Conservation (phyloP, 164 flowering plant species). For the Stephania cephalantha region DNA sequence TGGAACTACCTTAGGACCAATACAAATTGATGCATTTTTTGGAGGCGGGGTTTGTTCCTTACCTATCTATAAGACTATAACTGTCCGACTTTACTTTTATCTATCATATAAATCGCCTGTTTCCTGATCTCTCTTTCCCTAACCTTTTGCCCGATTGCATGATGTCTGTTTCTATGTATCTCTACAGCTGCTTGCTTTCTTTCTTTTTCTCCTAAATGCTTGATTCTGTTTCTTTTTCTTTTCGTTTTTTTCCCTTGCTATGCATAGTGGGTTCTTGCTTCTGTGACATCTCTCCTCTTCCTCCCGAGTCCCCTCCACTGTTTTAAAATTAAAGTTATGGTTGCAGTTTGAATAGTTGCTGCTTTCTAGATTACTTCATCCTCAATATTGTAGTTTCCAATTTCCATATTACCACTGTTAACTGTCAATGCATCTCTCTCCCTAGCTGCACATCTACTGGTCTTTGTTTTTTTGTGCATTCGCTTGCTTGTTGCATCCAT, state of each 20-base stretch:
- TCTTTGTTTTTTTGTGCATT: too few species aligned
- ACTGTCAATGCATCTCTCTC: too few species aligned
- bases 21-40: slow-evolving; percentile 79
- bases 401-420: too few species aligned
- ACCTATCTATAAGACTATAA: too few species aligned
- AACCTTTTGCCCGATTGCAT: neutral
- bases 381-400: too few species aligned
- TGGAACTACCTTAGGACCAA: slow-evolving; percentile 96
- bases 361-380: too few species aligned
- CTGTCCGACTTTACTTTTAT: neutral
- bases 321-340: too few species aligned
- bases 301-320: too few species aligned
- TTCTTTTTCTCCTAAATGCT: neutral
- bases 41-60: slow-evolving; percentile 71
- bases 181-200: neutral
- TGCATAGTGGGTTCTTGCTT: neutral
- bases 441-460: too few species aligned
- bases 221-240: neutral
- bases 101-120: neutral
- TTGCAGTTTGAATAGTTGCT: too few species aligned
- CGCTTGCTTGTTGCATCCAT: too few species aligned
- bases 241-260: neutral
- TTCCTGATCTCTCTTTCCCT: neutral
- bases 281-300: neutral
- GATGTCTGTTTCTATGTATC: neutral